phyloP scores from a whole-genome alignment of 257 asterid genomes.

The Gentiana straminea region DNA sequence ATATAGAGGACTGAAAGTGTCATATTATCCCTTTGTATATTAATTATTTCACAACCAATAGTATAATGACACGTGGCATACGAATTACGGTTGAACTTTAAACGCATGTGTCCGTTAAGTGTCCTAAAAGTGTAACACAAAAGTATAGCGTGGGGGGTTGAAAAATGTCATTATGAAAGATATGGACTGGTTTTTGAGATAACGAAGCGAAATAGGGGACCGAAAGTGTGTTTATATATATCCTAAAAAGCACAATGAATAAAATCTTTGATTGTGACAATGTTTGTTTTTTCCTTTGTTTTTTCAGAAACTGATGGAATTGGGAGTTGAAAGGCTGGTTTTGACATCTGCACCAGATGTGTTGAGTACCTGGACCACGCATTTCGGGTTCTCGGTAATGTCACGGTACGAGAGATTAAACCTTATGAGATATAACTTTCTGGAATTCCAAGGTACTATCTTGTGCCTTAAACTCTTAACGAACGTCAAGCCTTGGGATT shows the following conservation, averaged over 20 bases:
- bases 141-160: background rate
- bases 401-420: conserved; percentile 41
- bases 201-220: too few species aligned
- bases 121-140: too few species aligned
- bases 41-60: too few species aligned
- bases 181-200: too few species aligned
- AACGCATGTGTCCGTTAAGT: too few species aligned
- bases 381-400: conserved; percentile 71
- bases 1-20: too few species aligned
- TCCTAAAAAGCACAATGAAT: background rate
- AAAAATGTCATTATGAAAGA: background rate
- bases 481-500: conserved; percentile 11
- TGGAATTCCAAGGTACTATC: conserved; percentile 68
- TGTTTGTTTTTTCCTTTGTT: background rate
- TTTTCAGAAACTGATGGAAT: conserved; percentile 46
- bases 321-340: conserved; percentile 84
- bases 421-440: conserved; percentile 46
- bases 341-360: conserved; percentile 73
- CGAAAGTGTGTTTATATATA: background rate
- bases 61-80: too few species aligned
- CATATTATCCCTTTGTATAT: too few species aligned
- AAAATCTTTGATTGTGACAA: background rate
- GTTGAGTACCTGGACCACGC: conserved; percentile 59
- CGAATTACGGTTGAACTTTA: too few species aligned
- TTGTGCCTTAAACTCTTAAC: conserved; percentile 64